phyloP scores from a whole-genome alignment of 2,329 filamentous ascomycete species.

The Tolypocladium cylindrosporum region DNA sequence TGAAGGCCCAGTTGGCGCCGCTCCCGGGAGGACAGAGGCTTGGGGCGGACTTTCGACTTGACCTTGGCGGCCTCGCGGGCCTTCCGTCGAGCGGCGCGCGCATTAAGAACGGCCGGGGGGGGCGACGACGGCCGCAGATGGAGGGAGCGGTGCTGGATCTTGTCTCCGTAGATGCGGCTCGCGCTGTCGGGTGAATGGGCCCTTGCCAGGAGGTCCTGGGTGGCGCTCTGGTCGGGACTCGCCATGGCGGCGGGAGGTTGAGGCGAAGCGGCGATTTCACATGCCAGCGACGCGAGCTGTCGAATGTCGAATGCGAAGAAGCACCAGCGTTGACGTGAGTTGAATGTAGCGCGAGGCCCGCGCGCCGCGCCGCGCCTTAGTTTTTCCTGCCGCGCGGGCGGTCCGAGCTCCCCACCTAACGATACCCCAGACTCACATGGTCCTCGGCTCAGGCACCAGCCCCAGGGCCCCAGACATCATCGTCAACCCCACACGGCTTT shows the following conservation, averaged over 20 bases:
- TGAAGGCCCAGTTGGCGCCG: constrained; percentile 66
- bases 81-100: constrained; percentile 46
- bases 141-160: constrained; percentile 73
- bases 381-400: not conserved
- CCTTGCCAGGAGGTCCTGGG: constrained; percentile 58
- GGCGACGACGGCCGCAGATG: constrained; percentile 70
- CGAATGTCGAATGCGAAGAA: not conserved
- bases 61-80: constrained; percentile 34
- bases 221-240: constrained; percentile 26
- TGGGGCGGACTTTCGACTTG: constrained; percentile 41
- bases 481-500: not conserved
- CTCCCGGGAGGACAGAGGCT: constrained; percentile 68
- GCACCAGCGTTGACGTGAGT: not conserved
- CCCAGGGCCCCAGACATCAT: not conserved
- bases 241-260: constrained; percentile 18
- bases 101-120: constrained; percentile 39
- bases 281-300: not conserved
- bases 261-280: not conserved
- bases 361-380: not conserved
- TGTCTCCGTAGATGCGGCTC: constrained; percentile 65
- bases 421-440: not conserved
- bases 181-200: constrained; percentile 69
- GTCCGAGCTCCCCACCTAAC: not conserved
- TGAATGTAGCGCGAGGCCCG: too few species aligned
- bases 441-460: not conserved